Evolutionary conservation across 306 rosid genomes (phyloP).

Genomic region (Heteromeles arbutifolia): DNA sequence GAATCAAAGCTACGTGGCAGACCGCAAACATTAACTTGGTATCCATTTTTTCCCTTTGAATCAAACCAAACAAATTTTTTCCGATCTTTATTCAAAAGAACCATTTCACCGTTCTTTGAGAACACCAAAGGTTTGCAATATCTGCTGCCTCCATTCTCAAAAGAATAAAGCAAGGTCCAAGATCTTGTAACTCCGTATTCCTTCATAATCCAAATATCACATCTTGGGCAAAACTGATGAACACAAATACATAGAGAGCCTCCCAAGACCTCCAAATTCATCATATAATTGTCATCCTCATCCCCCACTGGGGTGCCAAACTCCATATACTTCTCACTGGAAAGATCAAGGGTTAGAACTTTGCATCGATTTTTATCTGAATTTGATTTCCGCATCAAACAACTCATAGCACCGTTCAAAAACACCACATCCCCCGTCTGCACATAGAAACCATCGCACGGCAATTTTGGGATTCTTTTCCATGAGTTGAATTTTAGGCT

Average conservation of each 20-base stretch:
- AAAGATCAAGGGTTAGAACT: not conserved
- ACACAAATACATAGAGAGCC: not conserved
- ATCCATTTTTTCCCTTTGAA: no score
- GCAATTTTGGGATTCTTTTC: not conserved
- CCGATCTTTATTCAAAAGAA: no score
- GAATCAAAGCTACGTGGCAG: no score
- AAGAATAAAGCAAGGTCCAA: not conserved
- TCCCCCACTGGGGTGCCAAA: not conserved
- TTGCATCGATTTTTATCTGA: not conserved
- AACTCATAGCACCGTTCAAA: not conserved
- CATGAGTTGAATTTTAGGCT: not conserved
- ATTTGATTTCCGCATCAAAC: not conserved
- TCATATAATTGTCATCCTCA: not conserved
- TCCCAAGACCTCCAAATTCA: not conserved
- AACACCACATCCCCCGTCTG: fast-evolving
- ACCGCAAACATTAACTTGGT: no score
- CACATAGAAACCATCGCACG: not conserved
- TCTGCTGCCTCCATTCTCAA: no score
- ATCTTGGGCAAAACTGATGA: not conserved
- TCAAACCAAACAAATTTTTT: no score
- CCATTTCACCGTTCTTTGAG: not conserved
- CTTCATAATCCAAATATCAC: not conserved
- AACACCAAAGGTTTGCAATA: not conserved
- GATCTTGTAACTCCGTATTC: not conserved
- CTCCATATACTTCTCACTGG: not conserved